Base-by-base conservation (phyloP, 768 basidiomycete species). In the Russula abietina region DNA sequence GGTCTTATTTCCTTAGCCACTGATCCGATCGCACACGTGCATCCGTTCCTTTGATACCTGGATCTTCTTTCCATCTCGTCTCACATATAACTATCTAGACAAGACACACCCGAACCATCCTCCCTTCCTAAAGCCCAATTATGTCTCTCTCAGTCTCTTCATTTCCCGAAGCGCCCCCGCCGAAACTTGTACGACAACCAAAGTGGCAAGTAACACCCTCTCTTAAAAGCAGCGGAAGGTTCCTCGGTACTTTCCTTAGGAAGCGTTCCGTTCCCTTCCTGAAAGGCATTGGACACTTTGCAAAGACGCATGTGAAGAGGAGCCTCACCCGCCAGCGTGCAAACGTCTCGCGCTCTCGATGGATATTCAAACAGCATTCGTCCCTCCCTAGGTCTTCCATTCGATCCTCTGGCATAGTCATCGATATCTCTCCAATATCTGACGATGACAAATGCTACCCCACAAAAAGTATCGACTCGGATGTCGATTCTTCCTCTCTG, bases 61-160 rank as follows among this genome's bases (percentile, higher is more conserved):
- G n/a, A 12, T 39, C 8, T 48, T 26, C 22, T 38, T 45, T 39
- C n/a, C 14, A 17, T 26, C 43, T 41, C 36, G 19, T 33, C 48
- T 55, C 26, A 32, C 28, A 1, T 39, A 39, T 33, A 48, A 39
- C 22, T 41, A 11, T 32, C 8, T 28, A 56, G 17, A 58, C 24
- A 4, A 56, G 17, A 58, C 24, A 4, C 33, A 12, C 12, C 36
- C 36, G 12, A 12, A 36, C 36, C 12, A 0, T 24, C 6, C 38
- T 3, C 10, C 16, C 12, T 19, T 30, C 48, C 24, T 26, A 12
- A 36, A 36, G 22, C 19, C 49, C 45, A 9, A 7, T 28, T 22
- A 68, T 66, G 67, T 39, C 65, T 17, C 67, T 67, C 53, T 59
- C 65, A 19, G 65, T 66, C 61, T 66, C 65, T 22, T 68, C 67